Conservation (phyloP, 345 rosid genomes). For the Hibiscus mutabilis region DNA sequence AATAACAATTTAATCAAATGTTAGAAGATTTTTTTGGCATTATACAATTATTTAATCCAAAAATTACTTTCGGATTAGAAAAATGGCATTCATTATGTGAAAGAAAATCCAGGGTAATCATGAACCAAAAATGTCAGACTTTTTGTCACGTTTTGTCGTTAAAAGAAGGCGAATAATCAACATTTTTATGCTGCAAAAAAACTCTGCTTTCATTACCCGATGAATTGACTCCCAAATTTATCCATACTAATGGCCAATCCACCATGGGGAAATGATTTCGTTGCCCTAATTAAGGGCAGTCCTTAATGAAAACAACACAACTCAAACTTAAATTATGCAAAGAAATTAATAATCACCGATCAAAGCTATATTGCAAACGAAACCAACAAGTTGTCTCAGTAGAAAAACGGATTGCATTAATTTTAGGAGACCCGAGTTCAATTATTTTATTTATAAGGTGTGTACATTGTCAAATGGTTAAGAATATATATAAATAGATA, state of each 20-base stretch:
- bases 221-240: not conserved
- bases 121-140: constrained; percentile 2
- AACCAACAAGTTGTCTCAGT: too few relatives aligned
- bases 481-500: too few relatives aligned
- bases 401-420: too few relatives aligned
- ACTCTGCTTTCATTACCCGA: not conserved
- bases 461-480: too few relatives aligned
- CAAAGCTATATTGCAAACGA: too few relatives aligned
- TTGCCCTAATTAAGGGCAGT: not conserved
- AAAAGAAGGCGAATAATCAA: not conserved
- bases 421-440: too few relatives aligned
- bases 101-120: constrained; percentile 1
- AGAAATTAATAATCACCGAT: not conserved
- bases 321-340: not conserved
- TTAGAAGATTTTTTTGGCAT: too few relatives aligned
- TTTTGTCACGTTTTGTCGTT: not conserved
- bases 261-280: too few relatives aligned
- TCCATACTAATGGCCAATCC: not conserved
- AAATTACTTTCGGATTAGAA: not conserved
- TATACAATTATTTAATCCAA: too few relatives aligned
- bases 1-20: too few relatives aligned
- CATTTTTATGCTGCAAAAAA: not conserved
- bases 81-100: not conserved
- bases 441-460: too few relatives aligned
- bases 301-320: not conserved